Percentiles rank a stretch among this genome's conserved stretches.
Conservation (phyloP, 2,329 filamentous ascomycete species). For the Epicoccum nigrum region DNA sequence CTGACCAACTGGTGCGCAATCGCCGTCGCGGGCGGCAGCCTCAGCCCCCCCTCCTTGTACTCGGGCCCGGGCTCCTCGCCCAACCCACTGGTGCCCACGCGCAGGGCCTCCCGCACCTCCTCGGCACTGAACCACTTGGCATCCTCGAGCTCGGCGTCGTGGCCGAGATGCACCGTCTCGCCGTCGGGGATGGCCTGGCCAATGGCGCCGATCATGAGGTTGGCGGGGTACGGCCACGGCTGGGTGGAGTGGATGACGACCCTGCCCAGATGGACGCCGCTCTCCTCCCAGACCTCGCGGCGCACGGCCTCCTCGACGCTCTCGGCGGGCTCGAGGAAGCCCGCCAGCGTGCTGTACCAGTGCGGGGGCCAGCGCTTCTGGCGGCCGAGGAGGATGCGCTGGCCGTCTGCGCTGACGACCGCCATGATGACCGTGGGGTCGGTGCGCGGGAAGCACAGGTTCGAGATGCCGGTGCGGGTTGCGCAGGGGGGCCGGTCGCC, state of each 20-base stretch:
- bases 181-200: constrained; percentile 81
- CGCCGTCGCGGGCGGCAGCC: constrained; percentile 82
- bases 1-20: constrained; percentile 90
- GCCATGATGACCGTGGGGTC: constrained; percentile 97
- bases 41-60: constrained; percentile 77
- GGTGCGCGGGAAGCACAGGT: constrained; percentile 88
- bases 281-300: constrained; percentile 59
- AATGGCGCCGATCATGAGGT: constrained; percentile 69
- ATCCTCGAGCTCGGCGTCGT: constrained; percentile 90
- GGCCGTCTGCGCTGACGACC: constrained; percentile 79
- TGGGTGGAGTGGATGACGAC: constrained; percentile 60
- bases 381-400: constrained; percentile 80
- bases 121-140: constrained; percentile 87
- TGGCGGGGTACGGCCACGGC: constrained; percentile 61
- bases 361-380: constrained; percentile 80
- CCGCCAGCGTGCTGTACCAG: constrained; percentile 85
- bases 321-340: constrained; percentile 59
- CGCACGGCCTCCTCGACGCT: constrained; percentile 59
- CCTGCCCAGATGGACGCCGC: constrained; percentile 54
- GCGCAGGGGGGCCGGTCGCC: constrained; percentile 71
- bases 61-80: constrained; percentile 67
- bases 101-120: constrained; percentile 77
- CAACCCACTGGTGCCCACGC: constrained; percentile 69
- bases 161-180: constrained; percentile 79
- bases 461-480: constrained; percentile 84